Conservation (phyloP, 129 eudicot genomes). For the Tagetes erecta region DNA sequence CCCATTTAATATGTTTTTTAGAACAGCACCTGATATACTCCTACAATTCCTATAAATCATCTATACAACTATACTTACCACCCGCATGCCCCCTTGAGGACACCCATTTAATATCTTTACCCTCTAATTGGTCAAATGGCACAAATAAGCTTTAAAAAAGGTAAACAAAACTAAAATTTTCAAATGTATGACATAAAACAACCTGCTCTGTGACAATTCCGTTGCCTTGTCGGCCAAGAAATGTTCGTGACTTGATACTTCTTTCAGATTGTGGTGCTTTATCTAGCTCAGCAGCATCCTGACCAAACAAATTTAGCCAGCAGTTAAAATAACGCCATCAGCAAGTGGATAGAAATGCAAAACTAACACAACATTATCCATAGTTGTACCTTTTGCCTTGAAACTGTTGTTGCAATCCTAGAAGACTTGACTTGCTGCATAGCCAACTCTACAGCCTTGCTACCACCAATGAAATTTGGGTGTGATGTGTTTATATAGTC, state of each 20-base stretch:
- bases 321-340: slow-evolving; percentile 7
- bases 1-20: not conserved
- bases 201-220: slow-evolving; percentile 88
- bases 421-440: slow-evolving; percentile 62
- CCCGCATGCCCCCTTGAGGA: too few relatives aligned
- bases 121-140: not conserved
- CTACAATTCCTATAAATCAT: too few relatives aligned
- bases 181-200: slow-evolving; percentile 16
- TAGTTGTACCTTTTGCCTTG: slow-evolving; percentile 59
- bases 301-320: not conserved
- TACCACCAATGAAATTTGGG: slow-evolving; percentile 94
- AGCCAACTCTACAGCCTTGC: slow-evolving; percentile 85
- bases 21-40: too few relatives aligned
- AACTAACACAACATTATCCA: not conserved
- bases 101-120: not conserved
- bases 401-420: slow-evolving; percentile 47
- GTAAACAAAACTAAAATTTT: not conserved
- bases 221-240: slow-evolving; percentile 69
- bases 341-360: slow-evolving; percentile 1
- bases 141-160: not conserved
- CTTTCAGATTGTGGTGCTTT: slow-evolving; percentile 75
- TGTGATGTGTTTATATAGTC: slow-evolving; percentile 98
- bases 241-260: slow-evolving; percentile 69
- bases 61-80: too few relatives aligned
- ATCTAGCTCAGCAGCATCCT: slow-evolving; percentile 80